Evolutionary conservation across 2,329 filamentous ascomycete species (phyloP).

Genomic region (Pseudogymnoascus sp.): DNA sequence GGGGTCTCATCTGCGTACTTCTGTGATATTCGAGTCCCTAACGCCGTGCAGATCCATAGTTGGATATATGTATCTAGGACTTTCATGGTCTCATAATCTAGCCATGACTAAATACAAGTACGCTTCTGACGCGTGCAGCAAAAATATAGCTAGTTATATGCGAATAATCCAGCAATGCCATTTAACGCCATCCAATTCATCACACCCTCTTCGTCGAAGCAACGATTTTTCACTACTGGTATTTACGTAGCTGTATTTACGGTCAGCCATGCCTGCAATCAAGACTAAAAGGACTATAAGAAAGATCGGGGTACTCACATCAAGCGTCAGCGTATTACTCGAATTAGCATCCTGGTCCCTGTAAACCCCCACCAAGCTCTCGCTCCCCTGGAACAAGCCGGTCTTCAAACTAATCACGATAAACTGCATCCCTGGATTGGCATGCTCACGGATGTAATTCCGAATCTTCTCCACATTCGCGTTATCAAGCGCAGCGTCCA

Average conservation of each 20-base stretch:
- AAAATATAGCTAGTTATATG: neutral
- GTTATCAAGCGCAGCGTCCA: constrained; percentile 96
- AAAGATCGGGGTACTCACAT: constrained; percentile 58
- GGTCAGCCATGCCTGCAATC: neutral
- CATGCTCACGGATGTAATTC: constrained; percentile 90
- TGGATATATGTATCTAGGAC: constrained; percentile 1
- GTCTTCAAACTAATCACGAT: constrained; percentile 97
- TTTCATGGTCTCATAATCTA: constrained; percentile 1
- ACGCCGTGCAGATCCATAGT: neutral
- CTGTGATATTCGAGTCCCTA: neutral
- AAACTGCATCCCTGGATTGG: constrained; percentile 96
- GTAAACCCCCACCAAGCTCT: constrained; percentile 92
- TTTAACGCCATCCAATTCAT: neutral
- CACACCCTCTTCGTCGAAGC: neutral
- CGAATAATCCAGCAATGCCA: neutral
- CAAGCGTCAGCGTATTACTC: constrained; percentile 81
- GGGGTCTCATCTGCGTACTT: neutral
- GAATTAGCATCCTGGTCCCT: constrained; percentile 90
- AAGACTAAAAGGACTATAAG: neutral
- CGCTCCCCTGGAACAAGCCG: constrained; percentile 89
- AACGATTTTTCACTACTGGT: constrained; percentile 2
- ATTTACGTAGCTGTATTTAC: constrained; percentile 12
- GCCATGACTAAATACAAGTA: constrained; percentile 5
- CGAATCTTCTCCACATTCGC: constrained; percentile 94
- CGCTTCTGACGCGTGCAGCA: neutral